Evolutionary conservation across 176 grass and related monocot genomes (phyloP), one percentile per base, ranked within the genome.

Genomic region (Oryza brachyantha): DNA sequence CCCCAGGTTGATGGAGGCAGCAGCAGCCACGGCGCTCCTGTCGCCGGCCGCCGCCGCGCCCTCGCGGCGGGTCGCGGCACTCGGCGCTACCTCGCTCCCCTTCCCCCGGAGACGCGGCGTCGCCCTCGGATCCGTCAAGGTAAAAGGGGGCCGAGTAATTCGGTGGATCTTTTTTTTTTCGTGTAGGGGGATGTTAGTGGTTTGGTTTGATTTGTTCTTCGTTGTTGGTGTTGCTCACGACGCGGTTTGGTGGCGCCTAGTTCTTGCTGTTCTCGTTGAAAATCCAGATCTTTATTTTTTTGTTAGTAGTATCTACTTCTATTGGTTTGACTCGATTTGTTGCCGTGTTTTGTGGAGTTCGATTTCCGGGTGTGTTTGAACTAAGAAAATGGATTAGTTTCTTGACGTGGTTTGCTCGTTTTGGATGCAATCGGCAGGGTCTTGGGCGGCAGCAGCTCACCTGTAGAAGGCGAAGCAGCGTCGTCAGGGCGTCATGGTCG

Each of bases 1-100:
- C n/a, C n/a, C n/a, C n/a, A n/a, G n/a, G n/a, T 17, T 0, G 37
- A 89, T 89, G 87, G 87, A 89, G 90, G 92, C 89, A 68, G 71
- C 89, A 68, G 71, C 86, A 11, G 84, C 77, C 13, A 80, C 75
- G 81, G 80, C 80, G 62, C 81, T 99, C 81, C 61, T 86, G 74
- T 95, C 86, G 73, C 90, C 90, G 17, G 36, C 85, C 31, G 85
- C 76, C 55, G 72, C 80, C 16, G 42, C 13, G 37, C 86, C 80
- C 29, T 81, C 84, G 80, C 61, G 78, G 40, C 46, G 83, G 13
- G n/a, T 39, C 16, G 83, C 64, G 4, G 35, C 63, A 8, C 60
- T 74, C 42, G 67, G 77, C 8, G 50, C 65, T 14, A 76, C 36
- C 48, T 86, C 90, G 58, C 69, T 87, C 61, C 57, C 63, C 13